phyloP scores from a whole-genome alignment of 257 asterid species.

The Primulina huaijiensis region DNA sequence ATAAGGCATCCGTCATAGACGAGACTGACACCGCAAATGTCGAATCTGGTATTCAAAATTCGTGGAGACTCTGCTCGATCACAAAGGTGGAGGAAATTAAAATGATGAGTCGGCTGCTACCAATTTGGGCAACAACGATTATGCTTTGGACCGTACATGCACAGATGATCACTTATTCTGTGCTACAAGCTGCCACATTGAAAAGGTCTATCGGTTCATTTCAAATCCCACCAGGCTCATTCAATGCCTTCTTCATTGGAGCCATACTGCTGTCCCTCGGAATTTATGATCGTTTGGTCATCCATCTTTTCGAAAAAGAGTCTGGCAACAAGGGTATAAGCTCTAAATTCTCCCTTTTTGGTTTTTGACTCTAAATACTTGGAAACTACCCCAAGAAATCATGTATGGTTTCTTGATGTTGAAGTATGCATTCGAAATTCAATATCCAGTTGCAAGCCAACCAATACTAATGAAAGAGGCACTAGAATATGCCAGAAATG shows the following conservation, averaged over 20 bases:
- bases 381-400: not conserved
- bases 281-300: constrained; percentile 26
- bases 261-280: constrained; percentile 49
- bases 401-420: not conserved
- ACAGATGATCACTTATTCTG: constrained; percentile 72
- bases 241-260: constrained; percentile 53
- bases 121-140: constrained; percentile 69
- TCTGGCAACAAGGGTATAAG: constrained; percentile 23
- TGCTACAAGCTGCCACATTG: constrained; percentile 63
- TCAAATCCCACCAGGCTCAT: constrained; percentile 52
- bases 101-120: constrained; percentile 51
- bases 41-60: constrained; percentile 23
- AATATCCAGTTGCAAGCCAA: not conserved
- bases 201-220: constrained; percentile 47
- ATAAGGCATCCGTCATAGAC: constrained; percentile 33
- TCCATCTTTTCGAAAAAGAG: constrained; percentile 18
- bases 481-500: not conserved
- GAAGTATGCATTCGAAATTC: not conserved
- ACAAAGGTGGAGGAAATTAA: constrained; percentile 72
- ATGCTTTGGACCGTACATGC: constrained; percentile 65
- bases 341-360: not conserved
- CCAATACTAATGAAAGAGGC: not conserved
- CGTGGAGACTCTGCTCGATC: constrained; percentile 33
- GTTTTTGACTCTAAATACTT: not conserved
- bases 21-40: constrained; percentile 11